phyloP scores from a whole-genome alignment of 179 eudicot species.

The Heliamphora pulchella region DNA sequence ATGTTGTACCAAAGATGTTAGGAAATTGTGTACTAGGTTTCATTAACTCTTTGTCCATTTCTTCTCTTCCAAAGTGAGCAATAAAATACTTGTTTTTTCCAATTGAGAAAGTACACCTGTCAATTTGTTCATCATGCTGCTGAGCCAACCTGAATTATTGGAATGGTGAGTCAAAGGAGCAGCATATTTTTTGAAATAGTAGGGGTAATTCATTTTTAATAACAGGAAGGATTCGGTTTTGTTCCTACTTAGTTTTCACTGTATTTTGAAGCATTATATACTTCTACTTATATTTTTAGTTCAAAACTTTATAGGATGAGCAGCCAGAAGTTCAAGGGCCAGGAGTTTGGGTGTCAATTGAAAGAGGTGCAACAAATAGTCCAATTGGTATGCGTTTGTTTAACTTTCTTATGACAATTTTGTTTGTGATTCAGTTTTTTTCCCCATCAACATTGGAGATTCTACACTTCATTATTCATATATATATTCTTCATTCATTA shows the following conservation, averaged over 20 bases:
- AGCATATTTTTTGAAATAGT: not conserved
- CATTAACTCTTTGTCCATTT: not conserved
- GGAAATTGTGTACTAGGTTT: not conserved
- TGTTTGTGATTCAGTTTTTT: not conserved
- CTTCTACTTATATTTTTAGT: not conserved
- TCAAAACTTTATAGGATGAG: constrained; percentile 49
- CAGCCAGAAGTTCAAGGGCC: constrained; percentile 97
- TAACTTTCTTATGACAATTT: not conserved
- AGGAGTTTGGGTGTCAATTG: constrained; percentile 82
- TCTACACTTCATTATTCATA: not conserved
- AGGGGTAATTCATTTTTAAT: not conserved
- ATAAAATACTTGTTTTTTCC: not conserved
- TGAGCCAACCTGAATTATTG: not conserved
- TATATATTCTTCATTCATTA: not conserved
- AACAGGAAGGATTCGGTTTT: not conserved
- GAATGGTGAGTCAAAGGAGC: not conserved
- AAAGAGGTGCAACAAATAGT: constrained; percentile 80
- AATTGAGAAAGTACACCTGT: not conserved
- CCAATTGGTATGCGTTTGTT: constrained; percentile 67
- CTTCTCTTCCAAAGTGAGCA: not conserved
- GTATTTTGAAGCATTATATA: not conserved
- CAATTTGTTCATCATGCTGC: not conserved
- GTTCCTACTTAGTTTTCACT: not conserved
- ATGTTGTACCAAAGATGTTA: not conserved
- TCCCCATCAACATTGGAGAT: not conserved